Conservation (phyloP, 1,139 yeast species). For the Kurtzmaniella natalensis region DNA sequence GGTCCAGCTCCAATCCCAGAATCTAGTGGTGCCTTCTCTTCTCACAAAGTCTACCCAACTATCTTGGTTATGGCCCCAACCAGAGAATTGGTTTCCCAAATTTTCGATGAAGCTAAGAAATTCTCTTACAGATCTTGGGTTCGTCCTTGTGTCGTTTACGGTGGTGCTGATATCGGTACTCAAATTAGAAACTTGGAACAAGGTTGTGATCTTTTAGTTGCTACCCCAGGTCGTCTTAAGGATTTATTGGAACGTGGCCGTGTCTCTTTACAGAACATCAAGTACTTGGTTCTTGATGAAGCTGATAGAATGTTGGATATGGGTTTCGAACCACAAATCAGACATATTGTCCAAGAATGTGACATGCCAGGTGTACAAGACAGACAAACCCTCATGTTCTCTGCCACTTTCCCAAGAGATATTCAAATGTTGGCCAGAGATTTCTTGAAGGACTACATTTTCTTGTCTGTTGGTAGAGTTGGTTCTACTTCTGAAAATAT, state of each 20-base stretch:
- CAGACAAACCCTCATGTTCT: constrained; percentile 97
- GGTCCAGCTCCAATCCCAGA: constrained; percentile 79
- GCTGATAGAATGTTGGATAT: constrained; percentile 99
- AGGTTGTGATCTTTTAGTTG: constrained; percentile 94
- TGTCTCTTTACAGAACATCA: constrained; percentile 84
- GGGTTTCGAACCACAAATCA: constrained; percentile 99
- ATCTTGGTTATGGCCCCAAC: constrained; percentile 96
- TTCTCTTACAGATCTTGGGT: constrained; percentile 99
- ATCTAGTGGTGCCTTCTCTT: constrained; percentile 52
- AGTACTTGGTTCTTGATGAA: constrained; percentile 93
- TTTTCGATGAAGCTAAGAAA: constrained; percentile 92
- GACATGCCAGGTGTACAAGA: constrained; percentile 90
- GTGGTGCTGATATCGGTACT: constrained; percentile 91
- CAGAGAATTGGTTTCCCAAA: constrained; percentile 96
- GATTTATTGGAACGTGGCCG: constrained; percentile 94
- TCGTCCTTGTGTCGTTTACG: constrained; percentile 92
- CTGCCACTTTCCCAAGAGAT: constrained; percentile 98
- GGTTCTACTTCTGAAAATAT: constrained; percentile 98
- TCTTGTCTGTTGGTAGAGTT: constrained; percentile 96
- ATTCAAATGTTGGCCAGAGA: constrained; percentile 96
- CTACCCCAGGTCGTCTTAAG: constrained; percentile 98
- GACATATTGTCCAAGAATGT: constrained; percentile 96
- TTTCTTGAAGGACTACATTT: constrained; percentile 91
- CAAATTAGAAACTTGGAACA: constrained; percentile 88
- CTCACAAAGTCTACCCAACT: constrained; percentile 86